phyloP scores from a whole-genome alignment of 345 rosid genomes.

The Brassica napus region Da-Ae NC_063442.1:35326001-35326500 shows the following conservation, averaged over 20 bases:
- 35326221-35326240: conserved; percentile 99
- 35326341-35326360: conserved; percentile 38
- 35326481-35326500: conserved; percentile 42
- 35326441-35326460: conserved; percentile 23
- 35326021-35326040: conserved; percentile 73
- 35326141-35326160: conserved; percentile 76
- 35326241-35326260: conserved; percentile 92
- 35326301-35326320: background rate
- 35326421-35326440: conserved; percentile 21
- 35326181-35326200: conserved; percentile 75
- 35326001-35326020: conserved; percentile 53
- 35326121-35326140: conserved; percentile 87
- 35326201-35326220: conserved; percentile 83
- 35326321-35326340: conserved; percentile 20
- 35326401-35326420: conserved; percentile 25
- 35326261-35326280: conserved; percentile 73
- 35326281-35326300: conserved; percentile 61
- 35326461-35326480: conserved; percentile 21
- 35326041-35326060: conserved; percentile 55
- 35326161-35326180: conserved; percentile 82
- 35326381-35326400: conserved; percentile 4
- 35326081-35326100: conserved; percentile 61
- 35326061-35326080: conserved; percentile 50
- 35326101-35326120: conserved; percentile 75
- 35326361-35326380: conserved; percentile 36